Conservation (phyloP, 2,329 filamentous ascomycete species). For the Gliomastix tumulicola region DNA sequence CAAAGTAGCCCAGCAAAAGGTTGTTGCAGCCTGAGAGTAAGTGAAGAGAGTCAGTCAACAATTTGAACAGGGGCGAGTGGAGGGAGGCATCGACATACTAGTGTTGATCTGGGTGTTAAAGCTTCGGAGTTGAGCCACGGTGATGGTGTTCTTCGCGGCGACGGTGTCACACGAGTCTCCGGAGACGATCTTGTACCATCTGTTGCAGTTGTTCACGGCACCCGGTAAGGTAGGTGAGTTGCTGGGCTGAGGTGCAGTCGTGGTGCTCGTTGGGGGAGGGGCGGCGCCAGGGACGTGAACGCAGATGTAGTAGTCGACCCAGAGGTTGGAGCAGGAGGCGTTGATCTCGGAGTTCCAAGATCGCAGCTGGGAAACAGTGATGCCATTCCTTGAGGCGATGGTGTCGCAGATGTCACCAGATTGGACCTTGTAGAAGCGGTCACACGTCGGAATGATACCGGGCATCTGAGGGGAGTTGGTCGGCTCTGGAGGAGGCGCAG, state of each 20-base stretch:
- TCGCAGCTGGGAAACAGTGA: constrained; percentile 18
- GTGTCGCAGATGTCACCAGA: constrained; percentile 3
- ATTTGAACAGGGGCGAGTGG: too few relatives aligned
- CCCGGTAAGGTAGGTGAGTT: constrained; percentile 1
- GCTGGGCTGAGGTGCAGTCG: not conserved
- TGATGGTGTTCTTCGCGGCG: constrained; percentile 1
- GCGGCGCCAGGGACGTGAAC: not conserved
- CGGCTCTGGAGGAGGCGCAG: too few relatives aligned
- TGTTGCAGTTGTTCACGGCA: constrained; percentile 1
- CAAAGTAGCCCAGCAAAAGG: not conserved
- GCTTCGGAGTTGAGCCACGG: constrained; percentile 1
- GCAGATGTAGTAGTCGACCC: constrained; percentile 5
- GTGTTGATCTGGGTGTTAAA: constrained; percentile 3
- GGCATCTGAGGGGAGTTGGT: constrained; percentile 1
- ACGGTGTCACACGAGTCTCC: constrained; percentile 4
- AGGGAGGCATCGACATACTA: not conserved
- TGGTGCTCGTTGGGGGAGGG: not conserved
- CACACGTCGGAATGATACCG: constrained; percentile 1
- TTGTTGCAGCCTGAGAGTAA: constrained; percentile 2
- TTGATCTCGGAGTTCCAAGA: constrained; percentile 5
- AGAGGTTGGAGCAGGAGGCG: constrained; percentile 1
- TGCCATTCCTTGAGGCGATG: constrained; percentile 3
- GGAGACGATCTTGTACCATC: constrained; percentile 4
- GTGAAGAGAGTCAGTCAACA: too few relatives aligned
- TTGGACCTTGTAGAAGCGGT: constrained; percentile 3